phyloP scores from a whole-genome alignment of 371 early-diverging fungal species.

The Rhizomucor pusillus region DNA sequence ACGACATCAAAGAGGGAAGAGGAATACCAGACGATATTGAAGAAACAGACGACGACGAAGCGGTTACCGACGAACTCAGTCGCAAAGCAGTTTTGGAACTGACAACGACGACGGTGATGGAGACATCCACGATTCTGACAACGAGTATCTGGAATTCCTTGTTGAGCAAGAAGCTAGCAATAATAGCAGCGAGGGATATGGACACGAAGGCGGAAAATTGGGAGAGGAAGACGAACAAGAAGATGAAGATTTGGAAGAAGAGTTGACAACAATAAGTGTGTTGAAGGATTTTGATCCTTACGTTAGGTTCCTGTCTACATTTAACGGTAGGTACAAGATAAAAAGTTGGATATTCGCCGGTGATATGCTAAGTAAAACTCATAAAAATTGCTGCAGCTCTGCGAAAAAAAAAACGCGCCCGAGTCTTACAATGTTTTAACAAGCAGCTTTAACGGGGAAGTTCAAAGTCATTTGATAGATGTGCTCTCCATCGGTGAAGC shows the following conservation, averaged over 20 bases:
- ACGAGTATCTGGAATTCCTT: slow-evolving; percentile 44
- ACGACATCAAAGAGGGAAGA: too few species aligned
- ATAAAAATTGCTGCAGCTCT: too few species aligned
- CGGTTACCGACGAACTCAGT: slow-evolving; percentile 29
- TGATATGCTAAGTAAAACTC: too few species aligned
- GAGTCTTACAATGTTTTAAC: too few species aligned
- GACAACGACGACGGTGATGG: slow-evolving; percentile 44
- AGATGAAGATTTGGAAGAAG: slow-evolving; percentile 68
- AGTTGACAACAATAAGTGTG: slow-evolving; percentile 47
- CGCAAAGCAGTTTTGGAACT: slow-evolving; percentile 12
- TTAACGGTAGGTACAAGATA: slow-evolving; percentile 23
- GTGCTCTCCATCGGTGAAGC: too few species aligned
- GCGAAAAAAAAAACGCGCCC: too few species aligned
- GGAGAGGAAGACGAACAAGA: slow-evolving; percentile 48
- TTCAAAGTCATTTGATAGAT: too few species aligned
- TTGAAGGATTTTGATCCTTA: slow-evolving; percentile 82
- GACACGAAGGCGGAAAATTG: slow-evolving; percentile 54
- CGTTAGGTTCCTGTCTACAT: slow-evolving; percentile 57
- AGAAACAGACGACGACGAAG: slow-evolving; percentile 47
- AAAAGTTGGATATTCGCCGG: too few species aligned
- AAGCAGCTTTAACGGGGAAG: too few species aligned
- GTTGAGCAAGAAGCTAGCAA: slow-evolving; percentile 34
- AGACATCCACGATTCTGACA: slow-evolving; percentile 53
- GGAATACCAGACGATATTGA: too few species aligned
- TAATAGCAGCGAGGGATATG: slow-evolving; percentile 36